Evolutionary conservation across 164 flowering plant genomes (phyloP).

Genomic region (Buxus sempervirens): DNA sequence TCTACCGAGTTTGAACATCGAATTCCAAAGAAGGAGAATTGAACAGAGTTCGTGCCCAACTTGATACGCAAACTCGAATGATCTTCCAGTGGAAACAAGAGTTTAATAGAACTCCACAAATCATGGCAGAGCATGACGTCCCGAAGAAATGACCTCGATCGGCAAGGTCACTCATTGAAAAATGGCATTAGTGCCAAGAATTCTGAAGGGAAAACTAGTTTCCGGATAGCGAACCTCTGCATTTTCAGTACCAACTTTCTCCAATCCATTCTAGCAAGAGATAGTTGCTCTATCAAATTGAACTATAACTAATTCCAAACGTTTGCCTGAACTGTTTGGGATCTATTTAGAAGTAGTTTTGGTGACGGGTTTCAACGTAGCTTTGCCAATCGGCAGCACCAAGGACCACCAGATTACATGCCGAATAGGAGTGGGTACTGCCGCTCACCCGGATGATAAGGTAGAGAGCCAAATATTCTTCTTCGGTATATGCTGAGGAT

Average conservation of each 20-base stretch:
- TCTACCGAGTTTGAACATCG: constrained; percentile 70
- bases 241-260: constrained; percentile 54
- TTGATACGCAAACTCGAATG: constrained; percentile 69
- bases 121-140: constrained; percentile 43
- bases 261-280: constrained; percentile 81
- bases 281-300: constrained; percentile 54
- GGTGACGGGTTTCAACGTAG: constrained; percentile 78
- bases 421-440: too few species aligned
- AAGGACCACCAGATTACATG: too few species aligned
- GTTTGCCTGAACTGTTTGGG: constrained; percentile 79
- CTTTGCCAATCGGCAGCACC: too few species aligned
- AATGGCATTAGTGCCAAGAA: constrained; percentile 78
- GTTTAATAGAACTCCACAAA: constrained; percentile 61
- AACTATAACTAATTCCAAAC: constrained; percentile 46
- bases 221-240: constrained; percentile 40
- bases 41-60: constrained; percentile 79
- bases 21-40: constrained; percentile 68
- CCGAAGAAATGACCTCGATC: background rate
- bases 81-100: constrained; percentile 45
- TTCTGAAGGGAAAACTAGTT: constrained; percentile 77
- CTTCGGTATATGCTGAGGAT: too few species aligned
- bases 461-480: too few species aligned
- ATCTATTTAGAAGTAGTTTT: constrained; percentile 66
- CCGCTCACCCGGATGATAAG: too few species aligned
- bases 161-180: constrained; percentile 34